Conservation (phyloP, 352 stramenopile species). For the Phytophthora pisi region DNA sequence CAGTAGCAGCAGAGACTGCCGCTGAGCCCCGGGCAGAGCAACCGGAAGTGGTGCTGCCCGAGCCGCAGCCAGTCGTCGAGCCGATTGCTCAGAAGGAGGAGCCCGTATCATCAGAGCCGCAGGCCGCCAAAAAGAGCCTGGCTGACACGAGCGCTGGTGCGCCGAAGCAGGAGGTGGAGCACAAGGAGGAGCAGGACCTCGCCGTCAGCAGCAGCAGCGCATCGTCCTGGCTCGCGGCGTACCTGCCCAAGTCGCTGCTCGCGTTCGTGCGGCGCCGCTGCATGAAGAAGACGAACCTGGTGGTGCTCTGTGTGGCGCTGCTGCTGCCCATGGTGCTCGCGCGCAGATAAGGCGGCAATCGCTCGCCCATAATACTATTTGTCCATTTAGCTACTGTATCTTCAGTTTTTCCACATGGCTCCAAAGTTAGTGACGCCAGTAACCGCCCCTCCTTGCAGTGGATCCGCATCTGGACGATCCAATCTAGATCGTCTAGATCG, state of each 20-base stretch:
- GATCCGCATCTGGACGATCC: conserved; percentile 3
- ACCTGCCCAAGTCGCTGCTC: conserved; percentile 38
- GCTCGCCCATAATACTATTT: conserved; percentile 24
- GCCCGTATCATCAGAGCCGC: conserved; percentile 3
- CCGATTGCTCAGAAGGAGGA: conserved; percentile 12
- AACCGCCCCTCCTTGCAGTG: neutral
- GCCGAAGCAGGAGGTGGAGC: conserved; percentile 5
- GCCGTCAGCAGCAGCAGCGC: neutral
- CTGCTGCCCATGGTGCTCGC: conserved; percentile 41
- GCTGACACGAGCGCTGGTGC: neutral
- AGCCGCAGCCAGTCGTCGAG: conserved; percentile 14
- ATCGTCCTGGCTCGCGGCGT: conserved; percentile 29
- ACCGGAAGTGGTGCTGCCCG: neutral
- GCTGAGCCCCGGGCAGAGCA: conserved; percentile 4
- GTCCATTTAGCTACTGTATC: neutral
- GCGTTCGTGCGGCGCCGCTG: conserved; percentile 40
- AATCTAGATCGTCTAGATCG: neutral
- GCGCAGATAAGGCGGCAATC: conserved; percentile 30
- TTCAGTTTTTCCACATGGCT: conserved; percentile 2
- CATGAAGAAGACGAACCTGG: conserved; percentile 46
- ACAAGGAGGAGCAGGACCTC: conserved; percentile 10
- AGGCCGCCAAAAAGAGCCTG: neutral
- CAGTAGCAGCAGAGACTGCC: neutral
- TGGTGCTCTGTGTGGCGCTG: conserved; percentile 45
- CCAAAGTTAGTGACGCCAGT: conserved; percentile 5